Percentiles rank a stretch among this genome's conserved stretches.
Conservation (phyloP, 2,329 filamentous ascomycete genomes). For the Ascochyta lentis region DNA sequence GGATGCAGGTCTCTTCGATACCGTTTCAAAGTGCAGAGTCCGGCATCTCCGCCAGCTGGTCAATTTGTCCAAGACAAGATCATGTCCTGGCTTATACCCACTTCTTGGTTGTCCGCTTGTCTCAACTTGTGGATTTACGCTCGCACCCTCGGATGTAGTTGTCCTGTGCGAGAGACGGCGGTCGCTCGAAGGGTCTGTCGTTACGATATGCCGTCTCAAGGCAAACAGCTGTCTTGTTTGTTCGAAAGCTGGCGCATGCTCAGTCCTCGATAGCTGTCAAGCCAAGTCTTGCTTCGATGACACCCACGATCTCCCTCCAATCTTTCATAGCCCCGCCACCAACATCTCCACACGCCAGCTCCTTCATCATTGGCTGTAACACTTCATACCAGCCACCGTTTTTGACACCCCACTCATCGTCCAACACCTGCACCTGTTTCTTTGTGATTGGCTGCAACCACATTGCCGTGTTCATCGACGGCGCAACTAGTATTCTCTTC, state of each 20-base stretch:
- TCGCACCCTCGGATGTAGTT: not conserved
- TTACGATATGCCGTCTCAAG: not conserved
- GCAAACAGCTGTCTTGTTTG: not conserved
- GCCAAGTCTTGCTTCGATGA: slow-evolving; percentile 60
- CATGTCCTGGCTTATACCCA: not conserved
- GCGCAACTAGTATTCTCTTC: slow-evolving; percentile 73
- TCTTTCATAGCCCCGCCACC: slow-evolving; percentile 84
- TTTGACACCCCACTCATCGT: slow-evolving; percentile 73
- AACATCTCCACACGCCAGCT: slow-evolving; percentile 82
- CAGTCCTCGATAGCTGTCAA: slow-evolving; percentile 11
- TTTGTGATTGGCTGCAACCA: slow-evolving; percentile 83
- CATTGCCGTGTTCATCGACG: slow-evolving; percentile 91
- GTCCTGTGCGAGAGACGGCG: not conserved
- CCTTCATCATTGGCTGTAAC: slow-evolving; percentile 74
- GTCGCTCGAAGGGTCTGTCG: not conserved
- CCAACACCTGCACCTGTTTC: slow-evolving; percentile 72
- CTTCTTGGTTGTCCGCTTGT: not conserved
- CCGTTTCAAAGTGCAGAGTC: not conserved
- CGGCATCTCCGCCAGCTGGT: not conserved
- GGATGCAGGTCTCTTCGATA: not conserved
- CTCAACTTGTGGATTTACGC: not conserved
- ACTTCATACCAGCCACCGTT: slow-evolving; percentile 69
- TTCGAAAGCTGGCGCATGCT: not conserved
- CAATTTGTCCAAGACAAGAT: not conserved
- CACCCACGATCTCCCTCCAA: slow-evolving; percentile 75